Evolutionary conservation across 768 basidiomycete species (phyloP).

Genomic region (Suillus subluteus): DNA sequence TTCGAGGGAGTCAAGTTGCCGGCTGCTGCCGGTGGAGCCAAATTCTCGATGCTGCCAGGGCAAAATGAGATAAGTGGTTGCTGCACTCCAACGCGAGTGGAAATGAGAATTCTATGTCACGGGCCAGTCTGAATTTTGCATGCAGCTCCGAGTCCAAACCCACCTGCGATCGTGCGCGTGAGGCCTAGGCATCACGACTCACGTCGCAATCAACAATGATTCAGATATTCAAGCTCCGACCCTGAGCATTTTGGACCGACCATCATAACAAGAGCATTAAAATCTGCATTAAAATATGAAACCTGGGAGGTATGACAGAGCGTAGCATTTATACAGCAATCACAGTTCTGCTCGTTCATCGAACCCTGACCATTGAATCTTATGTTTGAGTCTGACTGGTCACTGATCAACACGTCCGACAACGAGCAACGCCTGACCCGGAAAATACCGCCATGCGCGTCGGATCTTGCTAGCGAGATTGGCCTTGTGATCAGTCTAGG

Average conservation of each 20-base stretch:
- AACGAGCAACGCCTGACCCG: background rate
- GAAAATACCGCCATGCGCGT: slow-evolving; percentile 4
- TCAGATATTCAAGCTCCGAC: slow-evolving; percentile 1
- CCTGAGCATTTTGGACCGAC: background rate
- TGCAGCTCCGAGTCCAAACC: background rate
- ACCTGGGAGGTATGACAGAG: background rate
- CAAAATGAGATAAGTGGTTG: background rate
- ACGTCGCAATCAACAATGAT: too few relatives aligned
- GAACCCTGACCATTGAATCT: background rate
- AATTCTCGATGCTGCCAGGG: too few relatives aligned
- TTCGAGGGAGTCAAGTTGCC: too few relatives aligned
- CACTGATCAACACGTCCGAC: background rate
- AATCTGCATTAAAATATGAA: background rate
- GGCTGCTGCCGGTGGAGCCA: too few relatives aligned
- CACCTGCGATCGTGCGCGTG: too few relatives aligned
- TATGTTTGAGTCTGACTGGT: background rate
- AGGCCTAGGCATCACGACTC: too few relatives aligned
- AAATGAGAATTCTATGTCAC: background rate
- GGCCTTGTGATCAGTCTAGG: background rate
- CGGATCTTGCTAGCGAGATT: slow-evolving; percentile 1
- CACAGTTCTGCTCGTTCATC: background rate
- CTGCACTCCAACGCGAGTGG: background rate
- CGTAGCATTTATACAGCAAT: background rate
- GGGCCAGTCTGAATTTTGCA: background rate
- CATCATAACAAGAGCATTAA: background rate